These are phyloP conservation scores for Buddleja alternifolia DNA, from an alignment of 257 asterid species.

Conservation along the genomic window DNA sequence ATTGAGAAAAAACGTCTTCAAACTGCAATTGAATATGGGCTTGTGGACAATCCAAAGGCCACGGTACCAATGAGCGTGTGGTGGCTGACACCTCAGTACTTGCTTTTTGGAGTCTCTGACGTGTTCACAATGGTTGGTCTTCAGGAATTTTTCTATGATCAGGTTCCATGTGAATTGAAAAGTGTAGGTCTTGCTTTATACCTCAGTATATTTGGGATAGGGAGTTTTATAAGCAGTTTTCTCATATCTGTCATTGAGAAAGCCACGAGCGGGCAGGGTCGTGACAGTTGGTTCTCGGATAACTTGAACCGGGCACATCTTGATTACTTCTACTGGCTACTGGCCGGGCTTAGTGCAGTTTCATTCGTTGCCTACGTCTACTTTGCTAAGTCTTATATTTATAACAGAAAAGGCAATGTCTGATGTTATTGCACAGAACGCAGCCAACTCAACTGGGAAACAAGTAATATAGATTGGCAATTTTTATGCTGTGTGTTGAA, in stretches of 20 bases:
- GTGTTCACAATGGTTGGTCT: constrained; percentile 59
- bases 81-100: constrained; percentile 63
- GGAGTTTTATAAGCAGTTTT: constrained; percentile 64
- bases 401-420: constrained; percentile 32
- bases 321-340: constrained; percentile 72
- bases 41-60: constrained; percentile 36
- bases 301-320: constrained; percentile 72
- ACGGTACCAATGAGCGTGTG: constrained; percentile 52
- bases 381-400: constrained; percentile 43
- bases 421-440: background rate
- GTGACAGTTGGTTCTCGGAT: constrained; percentile 58
- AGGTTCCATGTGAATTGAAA: constrained; percentile 57
- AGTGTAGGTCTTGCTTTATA: constrained; percentile 59
- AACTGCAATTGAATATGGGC: constrained; percentile 37
- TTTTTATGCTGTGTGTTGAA: too few relatives aligned
- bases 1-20: constrained; percentile 37
- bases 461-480: too few relatives aligned
- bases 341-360: constrained; percentile 46
- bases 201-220: constrained; percentile 59
- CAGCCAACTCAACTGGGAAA: background rate
- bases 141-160: constrained; percentile 74
- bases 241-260: constrained; percentile 51
- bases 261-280: constrained; percentile 39
- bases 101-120: constrained; percentile 53
- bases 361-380: constrained; percentile 40